phyloP scores from a whole-genome alignment of 1,284 basidiomycete species.

The Schizophyllum commune region DNA sequence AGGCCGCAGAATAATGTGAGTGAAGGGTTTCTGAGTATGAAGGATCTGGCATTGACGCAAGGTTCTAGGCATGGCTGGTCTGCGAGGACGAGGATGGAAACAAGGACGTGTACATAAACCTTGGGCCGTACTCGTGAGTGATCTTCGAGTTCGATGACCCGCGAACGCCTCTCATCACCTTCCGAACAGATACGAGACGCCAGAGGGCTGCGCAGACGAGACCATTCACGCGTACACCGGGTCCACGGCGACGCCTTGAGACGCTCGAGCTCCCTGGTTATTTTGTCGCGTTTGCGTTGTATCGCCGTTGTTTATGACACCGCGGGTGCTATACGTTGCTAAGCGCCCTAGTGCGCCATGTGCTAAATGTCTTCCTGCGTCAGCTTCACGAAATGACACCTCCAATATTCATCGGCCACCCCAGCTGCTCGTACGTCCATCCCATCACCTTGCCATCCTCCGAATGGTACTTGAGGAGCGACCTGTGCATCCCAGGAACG shows the following conservation, averaged over 20 bases:
- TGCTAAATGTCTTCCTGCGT: no score
- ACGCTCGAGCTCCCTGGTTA: background rate
- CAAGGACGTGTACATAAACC: constrained; percentile 26
- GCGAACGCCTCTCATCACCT: background rate
- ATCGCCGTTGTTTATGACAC: no score
- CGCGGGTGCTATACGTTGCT: no score
- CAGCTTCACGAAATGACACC: constrained; percentile 20
- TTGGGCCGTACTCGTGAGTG: background rate
- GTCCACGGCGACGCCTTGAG: constrained; percentile 18
- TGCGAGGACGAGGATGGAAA: constrained; percentile 37
- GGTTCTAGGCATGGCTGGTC: constrained; percentile 38
- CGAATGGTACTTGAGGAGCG: constrained; percentile 27
- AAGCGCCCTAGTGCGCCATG: no score
- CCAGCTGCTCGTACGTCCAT: constrained; percentile 43
- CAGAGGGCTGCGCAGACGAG: constrained; percentile 52
- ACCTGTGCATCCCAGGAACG: constrained; percentile 38
- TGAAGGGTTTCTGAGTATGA: constrained; percentile 16
- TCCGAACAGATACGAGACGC: constrained; percentile 42
- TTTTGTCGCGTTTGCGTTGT: no score
- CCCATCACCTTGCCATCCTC: constrained; percentile 33
- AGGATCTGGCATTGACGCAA: constrained; percentile 10
- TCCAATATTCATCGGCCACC: constrained; percentile 38
- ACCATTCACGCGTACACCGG: constrained; percentile 61
- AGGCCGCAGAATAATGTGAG: constrained; percentile 37
- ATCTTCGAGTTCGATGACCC: background rate